Evolutionary conservation across 2,329 filamentous ascomycete genomes (phyloP).

Genomic region (Microascus cirrosus): DNA sequence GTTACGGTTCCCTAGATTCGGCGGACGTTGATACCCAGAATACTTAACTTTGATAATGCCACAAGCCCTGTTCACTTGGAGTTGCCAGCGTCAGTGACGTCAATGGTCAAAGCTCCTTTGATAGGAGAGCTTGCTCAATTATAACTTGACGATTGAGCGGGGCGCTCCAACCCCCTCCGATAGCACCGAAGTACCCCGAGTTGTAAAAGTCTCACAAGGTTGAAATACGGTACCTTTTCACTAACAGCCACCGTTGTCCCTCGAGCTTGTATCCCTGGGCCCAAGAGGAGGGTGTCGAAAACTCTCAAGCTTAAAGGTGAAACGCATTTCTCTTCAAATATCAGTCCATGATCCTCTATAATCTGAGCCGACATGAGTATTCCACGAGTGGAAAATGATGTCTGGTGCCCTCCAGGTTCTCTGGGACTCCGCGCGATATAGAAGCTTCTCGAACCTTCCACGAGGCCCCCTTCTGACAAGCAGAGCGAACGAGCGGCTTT

Average conservation of each 20-base stretch:
- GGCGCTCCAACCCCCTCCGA: not conserved
- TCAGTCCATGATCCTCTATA: too few relatives aligned
- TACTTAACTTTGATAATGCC: not conserved
- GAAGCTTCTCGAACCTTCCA: constrained; percentile 3
- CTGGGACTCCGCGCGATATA: not conserved
- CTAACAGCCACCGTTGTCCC: not conserved
- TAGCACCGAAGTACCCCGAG: not conserved
- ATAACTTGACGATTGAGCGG: not conserved
- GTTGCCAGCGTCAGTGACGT: not conserved
- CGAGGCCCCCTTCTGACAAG: not conserved
- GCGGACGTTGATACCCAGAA: constrained; percentile 2
- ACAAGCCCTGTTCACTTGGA: not conserved
- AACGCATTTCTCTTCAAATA: too few relatives aligned
- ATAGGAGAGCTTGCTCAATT: not conserved
- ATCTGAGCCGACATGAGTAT: too few relatives aligned
- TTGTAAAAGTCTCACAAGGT: not conserved
- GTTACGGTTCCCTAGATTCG: not conserved
- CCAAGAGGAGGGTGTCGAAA: not conserved
- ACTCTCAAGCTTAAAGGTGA: not conserved
- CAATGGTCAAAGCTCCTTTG: not conserved
- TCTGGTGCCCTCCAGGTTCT: too few relatives aligned
- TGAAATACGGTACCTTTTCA: not conserved
- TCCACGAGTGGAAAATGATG: too few relatives aligned
- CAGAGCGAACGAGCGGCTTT: not conserved
- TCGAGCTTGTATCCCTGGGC: not conserved